Conservation (phyloP, 1,139 yeast genomes). For the Taphrina confusa region DNA sequence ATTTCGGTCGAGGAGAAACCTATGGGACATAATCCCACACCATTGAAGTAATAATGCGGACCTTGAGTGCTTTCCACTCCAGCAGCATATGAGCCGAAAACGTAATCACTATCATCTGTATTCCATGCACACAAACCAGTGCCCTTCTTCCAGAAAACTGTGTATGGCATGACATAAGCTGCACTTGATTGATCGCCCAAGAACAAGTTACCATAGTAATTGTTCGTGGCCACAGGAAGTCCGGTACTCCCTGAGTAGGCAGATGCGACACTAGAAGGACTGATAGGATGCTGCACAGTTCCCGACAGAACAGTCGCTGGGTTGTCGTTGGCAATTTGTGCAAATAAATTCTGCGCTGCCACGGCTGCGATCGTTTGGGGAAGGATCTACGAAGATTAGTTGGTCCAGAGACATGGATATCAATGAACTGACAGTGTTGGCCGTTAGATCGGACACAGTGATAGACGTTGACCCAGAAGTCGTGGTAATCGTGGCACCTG, state of each 20-base stretch:
- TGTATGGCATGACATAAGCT: constrained; percentile 63
- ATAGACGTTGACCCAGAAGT: constrained; percentile 15
- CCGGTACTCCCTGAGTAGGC: constrained; percentile 14
- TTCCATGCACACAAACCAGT: constrained; percentile 66
- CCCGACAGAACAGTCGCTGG: constrained; percentile 30
- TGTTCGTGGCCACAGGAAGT: constrained; percentile 59
- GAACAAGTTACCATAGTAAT: constrained; percentile 66
- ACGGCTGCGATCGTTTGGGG: constrained; percentile 33
- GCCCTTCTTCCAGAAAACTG: constrained; percentile 55
- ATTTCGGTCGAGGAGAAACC: constrained; percentile 61
- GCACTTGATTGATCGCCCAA: constrained; percentile 56
- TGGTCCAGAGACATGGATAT: too few species aligned
- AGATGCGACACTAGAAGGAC: constrained; percentile 1
- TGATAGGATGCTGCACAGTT: constrained; percentile 4
- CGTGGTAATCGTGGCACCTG: constrained; percentile 16
- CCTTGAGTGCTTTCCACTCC: constrained; percentile 2
- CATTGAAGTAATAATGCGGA: constrained; percentile 57
- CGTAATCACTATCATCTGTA: constrained; percentile 53
- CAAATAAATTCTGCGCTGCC: constrained; percentile 25
- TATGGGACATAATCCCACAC: constrained; percentile 56
- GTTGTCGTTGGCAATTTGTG: constrained; percentile 33
- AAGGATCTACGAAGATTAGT: constrained; percentile 15
- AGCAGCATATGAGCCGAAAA: constrained; percentile 40
- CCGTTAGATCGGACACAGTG: background rate
- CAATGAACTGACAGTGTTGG: constrained; percentile 3